Evolutionary conservation across 2,329 filamentous ascomycete genomes (phyloP).

Genomic region (Sclerotiophoma versabilis): DNA sequence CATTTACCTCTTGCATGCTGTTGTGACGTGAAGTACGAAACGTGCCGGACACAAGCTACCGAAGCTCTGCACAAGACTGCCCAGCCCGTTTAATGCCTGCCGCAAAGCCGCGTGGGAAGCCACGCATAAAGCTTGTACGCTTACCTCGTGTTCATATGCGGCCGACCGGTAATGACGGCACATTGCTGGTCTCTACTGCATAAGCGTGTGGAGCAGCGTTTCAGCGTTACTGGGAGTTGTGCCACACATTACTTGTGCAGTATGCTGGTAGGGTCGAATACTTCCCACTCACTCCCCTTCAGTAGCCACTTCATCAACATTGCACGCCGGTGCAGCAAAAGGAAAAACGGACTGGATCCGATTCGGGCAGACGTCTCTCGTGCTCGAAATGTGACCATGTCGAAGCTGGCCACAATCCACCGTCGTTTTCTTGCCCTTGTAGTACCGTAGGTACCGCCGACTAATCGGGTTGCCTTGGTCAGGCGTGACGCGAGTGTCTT

Average conservation of each 20-base stretch:
- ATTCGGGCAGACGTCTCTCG: neutral
- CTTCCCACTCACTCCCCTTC: neutral
- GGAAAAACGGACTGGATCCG: neutral
- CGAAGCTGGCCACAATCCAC: neutral
- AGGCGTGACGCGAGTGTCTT: neutral
- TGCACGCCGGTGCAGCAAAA: neutral
- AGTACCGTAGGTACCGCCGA: neutral
- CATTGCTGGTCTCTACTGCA: neutral
- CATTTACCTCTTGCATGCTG: neutral
- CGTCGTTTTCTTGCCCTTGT: neutral
- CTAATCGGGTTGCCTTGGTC: neutral
- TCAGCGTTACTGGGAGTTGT: too few species aligned
- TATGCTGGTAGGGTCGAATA: too few species aligned
- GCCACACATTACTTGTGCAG: too few species aligned
- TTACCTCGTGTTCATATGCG: neutral
- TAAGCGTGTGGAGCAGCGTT: too few species aligned
- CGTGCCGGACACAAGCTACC: too few species aligned
- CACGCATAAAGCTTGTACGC: neutral
- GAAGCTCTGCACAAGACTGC: neutral
- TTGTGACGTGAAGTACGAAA: too few species aligned
- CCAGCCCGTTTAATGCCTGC: neutral
- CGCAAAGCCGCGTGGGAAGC: neutral
- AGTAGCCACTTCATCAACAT: neutral
- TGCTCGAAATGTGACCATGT: neutral
- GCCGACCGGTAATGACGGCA: neutral